Evolutionary conservation across 2,329 filamentous ascomycete genomes (phyloP), one percentile per base, ranked within the genome.

Genomic region (Phoma sp.): DNA sequence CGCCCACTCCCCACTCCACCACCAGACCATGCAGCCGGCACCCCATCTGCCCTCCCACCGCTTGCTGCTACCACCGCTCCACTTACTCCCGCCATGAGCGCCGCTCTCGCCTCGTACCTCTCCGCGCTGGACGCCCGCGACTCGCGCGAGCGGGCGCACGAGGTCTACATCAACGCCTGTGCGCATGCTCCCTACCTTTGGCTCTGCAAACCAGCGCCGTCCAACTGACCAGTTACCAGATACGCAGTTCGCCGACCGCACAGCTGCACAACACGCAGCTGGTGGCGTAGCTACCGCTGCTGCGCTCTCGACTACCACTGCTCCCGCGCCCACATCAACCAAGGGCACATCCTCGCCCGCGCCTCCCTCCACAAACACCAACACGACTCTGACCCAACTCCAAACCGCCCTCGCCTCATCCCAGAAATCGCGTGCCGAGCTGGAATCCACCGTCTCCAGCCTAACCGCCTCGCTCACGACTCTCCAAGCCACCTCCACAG

Each of bases 61-160:
- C 44, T 44, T 33, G 39, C 24, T 18, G 37, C 22, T 37, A 45
- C 35, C 54, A 36, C 29, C 50, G 58, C 35, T 29, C n/a, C 44
- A 62, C 25, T 18, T 18, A 18, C 42, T 62, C 10, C 72, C 70
- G 62, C 70, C 72, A 86, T 86, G 84, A 82, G 85, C 72, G 85
- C 84, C 79, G 96, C 93, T 90, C 84, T 88, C 68, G 86, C 90
- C 62, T 89, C 96, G 68, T 97, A 96, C 74, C 81, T 90, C 58
- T 80, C 85, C 58, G 88, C 89, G 61, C 81, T 98, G 61, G 83
- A 86, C 64, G 87, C 89, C 66, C 82, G 86, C 60, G 90, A 91
- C 66, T 83, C 86, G 68, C 83, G 86, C 59, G 89, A 91, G 68
- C 82, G 85, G 68, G 80, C 80, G 52, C 85, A 87, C 64, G 77